Evolutionary conservation across 768 basidiomycete genomes (phyloP).

Genomic region (button mushroom (Agaricus bisporus)): DNA sequence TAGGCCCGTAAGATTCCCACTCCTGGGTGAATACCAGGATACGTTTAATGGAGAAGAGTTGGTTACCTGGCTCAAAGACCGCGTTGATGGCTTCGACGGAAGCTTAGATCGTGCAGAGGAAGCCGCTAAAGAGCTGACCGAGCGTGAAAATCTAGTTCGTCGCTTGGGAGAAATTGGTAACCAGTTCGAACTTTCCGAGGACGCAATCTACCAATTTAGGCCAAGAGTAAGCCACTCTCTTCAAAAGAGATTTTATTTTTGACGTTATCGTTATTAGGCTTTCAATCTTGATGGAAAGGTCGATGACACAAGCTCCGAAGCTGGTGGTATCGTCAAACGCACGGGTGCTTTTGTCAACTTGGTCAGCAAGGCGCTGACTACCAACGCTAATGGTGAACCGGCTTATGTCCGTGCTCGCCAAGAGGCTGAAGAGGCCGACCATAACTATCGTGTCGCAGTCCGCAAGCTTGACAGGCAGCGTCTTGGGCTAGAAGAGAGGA

Average conservation of each 20-base stretch:
- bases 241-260: neutral
- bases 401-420: slow-evolving; percentile 61
- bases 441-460: slow-evolving; percentile 73
- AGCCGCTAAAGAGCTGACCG: slow-evolving; percentile 56
- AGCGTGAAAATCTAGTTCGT: slow-evolving; percentile 57
- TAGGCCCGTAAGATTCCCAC: slow-evolving; percentile 65
- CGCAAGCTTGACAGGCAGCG: slow-evolving; percentile 79
- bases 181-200: slow-evolving; percentile 68
- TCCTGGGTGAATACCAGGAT: slow-evolving; percentile 79
- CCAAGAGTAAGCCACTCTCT: slow-evolving; percentile 48
- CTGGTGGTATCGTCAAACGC: slow-evolving; percentile 48
- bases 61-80: slow-evolving; percentile 73
- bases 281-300: slow-evolving; percentile 47
- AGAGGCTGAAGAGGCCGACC: slow-evolving; percentile 80
- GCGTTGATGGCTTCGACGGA: slow-evolving; percentile 73
- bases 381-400: slow-evolving; percentile 50
- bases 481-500: slow-evolving; percentile 77
- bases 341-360: slow-evolving; percentile 65
- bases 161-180: slow-evolving; percentile 82
- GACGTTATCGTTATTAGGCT: slow-evolving; percentile 32
- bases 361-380: slow-evolving; percentile 65
- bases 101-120: slow-evolving; percentile 77
- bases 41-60: slow-evolving; percentile 90
- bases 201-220: slow-evolving; percentile 81
- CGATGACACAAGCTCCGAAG: slow-evolving; percentile 16